phyloP scores from a whole-genome alignment of 1,284 basidiomycete genomes.

The Puccinia coronata region DNA sequence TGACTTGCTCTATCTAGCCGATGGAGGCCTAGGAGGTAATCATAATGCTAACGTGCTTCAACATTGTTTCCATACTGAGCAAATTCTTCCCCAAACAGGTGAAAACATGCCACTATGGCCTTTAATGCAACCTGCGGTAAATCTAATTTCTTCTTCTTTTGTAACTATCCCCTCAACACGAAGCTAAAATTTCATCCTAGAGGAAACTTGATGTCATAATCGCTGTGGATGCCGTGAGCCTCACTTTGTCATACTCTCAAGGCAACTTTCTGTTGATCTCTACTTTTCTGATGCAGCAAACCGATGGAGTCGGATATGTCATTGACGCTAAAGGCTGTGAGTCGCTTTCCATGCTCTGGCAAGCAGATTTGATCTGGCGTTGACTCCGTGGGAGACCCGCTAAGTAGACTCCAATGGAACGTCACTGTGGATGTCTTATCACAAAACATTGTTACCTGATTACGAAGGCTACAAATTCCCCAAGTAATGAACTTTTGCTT shows the following conservation, averaged over 20 bases:
- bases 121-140: conserved; percentile 44
- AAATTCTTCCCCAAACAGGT: conserved; percentile 9
- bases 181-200: background rate
- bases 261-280: background rate
- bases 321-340: conserved; percentile 37
- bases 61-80: background rate
- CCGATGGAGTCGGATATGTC: conserved; percentile 15
- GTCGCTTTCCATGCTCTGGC: background rate
- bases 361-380: background rate
- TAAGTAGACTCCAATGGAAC: conserved; percentile 43
- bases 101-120: conserved; percentile 49
- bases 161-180: background rate
- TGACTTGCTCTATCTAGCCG: conserved; percentile 28
- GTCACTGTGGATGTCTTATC: conserved; percentile 44
- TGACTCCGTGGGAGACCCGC: background rate
- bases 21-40: conserved; percentile 47
- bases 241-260: background rate
- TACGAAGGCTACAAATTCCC: conserved; percentile 41
- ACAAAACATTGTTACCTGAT: conserved; percentile 29
- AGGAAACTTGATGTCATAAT: conserved; percentile 47
- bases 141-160: background rate
- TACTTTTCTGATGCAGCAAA: conserved; percentile 22
- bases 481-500: conserved; percentile 17
- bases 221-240: conserved; percentile 44
- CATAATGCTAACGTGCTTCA: background rate